Conservation (phyloP, 2,329 filamentous ascomycete genomes). For the Fusarium equiseti region DNA sequence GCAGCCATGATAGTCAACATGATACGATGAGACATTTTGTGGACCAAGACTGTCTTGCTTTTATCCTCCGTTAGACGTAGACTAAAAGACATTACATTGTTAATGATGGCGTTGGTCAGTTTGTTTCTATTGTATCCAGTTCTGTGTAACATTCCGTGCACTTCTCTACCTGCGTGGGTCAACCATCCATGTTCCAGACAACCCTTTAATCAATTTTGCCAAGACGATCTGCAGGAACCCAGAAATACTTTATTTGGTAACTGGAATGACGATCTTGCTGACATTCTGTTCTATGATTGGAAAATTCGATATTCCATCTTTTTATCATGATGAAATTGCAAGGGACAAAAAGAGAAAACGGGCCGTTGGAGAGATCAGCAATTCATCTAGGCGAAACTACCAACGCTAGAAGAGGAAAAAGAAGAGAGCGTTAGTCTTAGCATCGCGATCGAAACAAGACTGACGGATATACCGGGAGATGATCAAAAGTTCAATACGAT, state of each 20-base stretch:
- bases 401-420: background rate
- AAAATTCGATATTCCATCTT: background rate
- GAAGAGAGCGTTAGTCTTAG: background rate
- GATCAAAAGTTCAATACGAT: conserved; percentile 14
- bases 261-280: conserved; percentile 10
- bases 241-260: conserved; percentile 11
- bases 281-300: conserved; percentile 6
- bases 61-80: conserved; percentile 20
- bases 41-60: conserved; percentile 22
- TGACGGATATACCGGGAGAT: background rate
- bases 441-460: conserved; percentile 17
- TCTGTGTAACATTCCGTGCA: conserved; percentile 16
- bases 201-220: conserved; percentile 22
- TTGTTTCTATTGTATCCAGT: background rate
- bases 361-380: conserved; percentile 10
- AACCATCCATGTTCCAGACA: conserved; percentile 5
- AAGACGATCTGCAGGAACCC: conserved; percentile 41
- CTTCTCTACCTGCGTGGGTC: conserved; percentile 2
- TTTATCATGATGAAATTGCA: conserved; percentile 1
- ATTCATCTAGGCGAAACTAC: background rate
- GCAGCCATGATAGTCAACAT: background rate
- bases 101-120: background rate
- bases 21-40: conserved; percentile 21
- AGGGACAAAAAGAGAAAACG: background rate
- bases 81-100: background rate